These are phyloP conservation scores for Nannizziopsis arthrosporioides DNA, from an alignment of 2,329 filamentous ascomycete genomes.

Conservation along the genomic window DNA sequence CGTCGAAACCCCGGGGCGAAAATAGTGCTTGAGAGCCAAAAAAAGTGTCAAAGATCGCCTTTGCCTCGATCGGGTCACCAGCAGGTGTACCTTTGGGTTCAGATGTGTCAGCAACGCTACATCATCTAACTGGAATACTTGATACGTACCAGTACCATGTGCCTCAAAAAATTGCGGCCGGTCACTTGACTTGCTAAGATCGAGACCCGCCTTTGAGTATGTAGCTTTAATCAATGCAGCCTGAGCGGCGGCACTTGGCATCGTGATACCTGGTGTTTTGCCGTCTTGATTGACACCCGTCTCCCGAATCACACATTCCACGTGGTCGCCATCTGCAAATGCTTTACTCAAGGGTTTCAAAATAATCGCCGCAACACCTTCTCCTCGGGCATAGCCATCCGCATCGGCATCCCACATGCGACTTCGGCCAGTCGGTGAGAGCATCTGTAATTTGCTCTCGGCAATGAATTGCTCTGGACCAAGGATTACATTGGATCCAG, in stretches of 20 bases:
- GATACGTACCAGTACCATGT: slow-evolving; percentile 19
- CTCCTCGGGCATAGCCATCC: slow-evolving; percentile 51
- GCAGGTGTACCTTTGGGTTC: no score
- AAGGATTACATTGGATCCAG: slow-evolving; percentile 22
- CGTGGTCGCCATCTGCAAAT: slow-evolving; percentile 32
- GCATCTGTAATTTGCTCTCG: slow-evolving; percentile 14
- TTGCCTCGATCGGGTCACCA: slow-evolving; percentile 12
- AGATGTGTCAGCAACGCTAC: no score
- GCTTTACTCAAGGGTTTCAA: slow-evolving; percentile 41
- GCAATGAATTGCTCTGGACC: slow-evolving; percentile 23
- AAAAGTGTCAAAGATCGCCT: slow-evolving; percentile 18
- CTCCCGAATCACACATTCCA: slow-evolving; percentile 27
- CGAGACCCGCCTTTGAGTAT: slow-evolving; percentile 36
- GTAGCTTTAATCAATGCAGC: slow-evolving; percentile 35
- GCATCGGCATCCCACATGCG: slow-evolving; percentile 40
- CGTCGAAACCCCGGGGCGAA: neutral
- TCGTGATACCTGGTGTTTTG: slow-evolving; percentile 26
- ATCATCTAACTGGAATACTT: no score
- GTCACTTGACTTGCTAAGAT: slow-evolving; percentile 17
- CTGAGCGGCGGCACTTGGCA: slow-evolving; percentile 18
- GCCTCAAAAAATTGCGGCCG: slow-evolving; percentile 17
- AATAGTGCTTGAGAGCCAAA: neutral
- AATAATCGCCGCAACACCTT: slow-evolving; percentile 39
- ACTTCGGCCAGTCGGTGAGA: slow-evolving; percentile 14
- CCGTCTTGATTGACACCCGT: slow-evolving; percentile 25